These are phyloP conservation scores for Sanghuangporus baumii DNA, from an alignment of 1,284 basidiomycete species.

Conservation along the genomic window DNA sequence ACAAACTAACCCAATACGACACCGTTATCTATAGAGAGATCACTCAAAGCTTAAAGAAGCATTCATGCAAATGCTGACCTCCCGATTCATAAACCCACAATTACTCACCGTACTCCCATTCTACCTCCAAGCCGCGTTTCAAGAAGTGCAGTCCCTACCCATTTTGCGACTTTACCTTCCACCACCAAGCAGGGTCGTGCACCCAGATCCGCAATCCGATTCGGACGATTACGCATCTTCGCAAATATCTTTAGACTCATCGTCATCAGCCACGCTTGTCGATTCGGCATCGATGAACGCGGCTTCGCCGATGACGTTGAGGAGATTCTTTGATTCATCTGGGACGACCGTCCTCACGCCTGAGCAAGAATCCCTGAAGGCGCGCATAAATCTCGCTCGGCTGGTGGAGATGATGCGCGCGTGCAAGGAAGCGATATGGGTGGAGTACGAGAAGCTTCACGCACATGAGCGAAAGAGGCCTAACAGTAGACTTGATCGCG, in stretches of 20 bases:
- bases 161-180: constrained; percentile 53
- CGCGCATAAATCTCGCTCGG: constrained; percentile 59
- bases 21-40: constrained; percentile 43
- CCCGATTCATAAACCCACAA: constrained; percentile 50
- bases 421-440: constrained; percentile 67
- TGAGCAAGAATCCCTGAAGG: constrained; percentile 26
- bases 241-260: neutral
- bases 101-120: constrained; percentile 60
- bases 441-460: constrained; percentile 50
- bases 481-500: constrained; percentile 27
- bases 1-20: neutral
- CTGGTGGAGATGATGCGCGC: constrained; percentile 46
- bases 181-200: constrained; percentile 33
- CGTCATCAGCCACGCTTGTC: constrained; percentile 12
- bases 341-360: constrained; percentile 24
- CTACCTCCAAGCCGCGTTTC: constrained; percentile 57
- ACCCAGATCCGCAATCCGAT: neutral
- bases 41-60: constrained; percentile 55
- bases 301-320: constrained; percentile 15
- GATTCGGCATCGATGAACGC: constrained; percentile 1
- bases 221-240: neutral
- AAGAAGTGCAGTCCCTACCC: constrained; percentile 45
- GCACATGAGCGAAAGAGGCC: constrained; percentile 32
- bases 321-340: constrained; percentile 4
- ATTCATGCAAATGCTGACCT: constrained; percentile 64